These are phyloP conservation scores for Amanita muscaria DNA, from an alignment of 768 basidiomycete genomes.

Conservation along the genomic window DNA sequence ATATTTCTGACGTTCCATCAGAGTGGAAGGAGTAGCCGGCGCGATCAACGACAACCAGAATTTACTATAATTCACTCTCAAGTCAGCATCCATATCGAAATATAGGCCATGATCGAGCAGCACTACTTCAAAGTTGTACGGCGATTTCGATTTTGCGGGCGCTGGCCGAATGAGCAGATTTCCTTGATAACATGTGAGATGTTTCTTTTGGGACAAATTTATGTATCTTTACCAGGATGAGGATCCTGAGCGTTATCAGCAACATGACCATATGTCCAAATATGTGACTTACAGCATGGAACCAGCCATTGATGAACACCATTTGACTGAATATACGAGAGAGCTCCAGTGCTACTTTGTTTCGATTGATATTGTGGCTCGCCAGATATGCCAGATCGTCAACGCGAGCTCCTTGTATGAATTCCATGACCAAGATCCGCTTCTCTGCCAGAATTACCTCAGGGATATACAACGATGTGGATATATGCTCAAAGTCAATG, in stretches of 20 bases:
- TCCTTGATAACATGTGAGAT: constrained; percentile 32
- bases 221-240: constrained; percentile 53
- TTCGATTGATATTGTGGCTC: constrained; percentile 78
- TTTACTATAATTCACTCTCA: constrained; percentile 79
- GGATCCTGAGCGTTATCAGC: constrained; percentile 50
- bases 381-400: constrained; percentile 84
- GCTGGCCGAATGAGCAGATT: constrained; percentile 87
- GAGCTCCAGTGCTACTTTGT: constrained; percentile 87
- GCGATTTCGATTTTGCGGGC: constrained; percentile 51
- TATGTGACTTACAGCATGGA: constrained; percentile 55
- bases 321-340: constrained; percentile 87
- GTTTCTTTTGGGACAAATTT: neutral
- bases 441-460: constrained; percentile 72
- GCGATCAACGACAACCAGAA: constrained; percentile 88
- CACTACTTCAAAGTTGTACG: constrained; percentile 94
- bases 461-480: constrained; percentile 83
- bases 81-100: constrained; percentile 75
- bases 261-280: constrained; percentile 6
- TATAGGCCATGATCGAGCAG: constrained; percentile 92
- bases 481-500: constrained; percentile 60
- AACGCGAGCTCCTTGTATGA: constrained; percentile 78
- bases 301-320: constrained; percentile 94
- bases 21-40: constrained; percentile 53
- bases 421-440: constrained; percentile 92
- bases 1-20: constrained; percentile 70